These are phyloP conservation scores for Thermochaetoides dissita DNA, from an alignment of 2,329 filamentous ascomycete genomes.

Conservation along the genomic window DNA sequence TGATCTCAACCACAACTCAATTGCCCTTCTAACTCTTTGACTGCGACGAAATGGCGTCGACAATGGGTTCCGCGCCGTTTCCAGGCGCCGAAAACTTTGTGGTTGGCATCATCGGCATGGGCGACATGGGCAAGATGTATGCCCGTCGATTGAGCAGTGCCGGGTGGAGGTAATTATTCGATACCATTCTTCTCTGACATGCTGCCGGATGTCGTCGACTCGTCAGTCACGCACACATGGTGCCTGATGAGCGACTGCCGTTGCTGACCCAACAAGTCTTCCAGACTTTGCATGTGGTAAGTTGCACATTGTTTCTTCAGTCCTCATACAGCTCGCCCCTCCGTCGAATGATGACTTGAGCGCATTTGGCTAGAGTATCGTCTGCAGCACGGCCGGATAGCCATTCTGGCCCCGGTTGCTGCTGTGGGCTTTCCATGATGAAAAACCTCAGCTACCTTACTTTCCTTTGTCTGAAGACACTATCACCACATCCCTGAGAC, in stretches of 20 bases:
- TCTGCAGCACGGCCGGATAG: constrained; percentile 43
- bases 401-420: constrained; percentile 60
- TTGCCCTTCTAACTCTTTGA: too few relatives aligned
- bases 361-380: constrained; percentile 99
- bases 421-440: constrained; percentile 78
- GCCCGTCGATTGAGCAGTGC: constrained; percentile 74
- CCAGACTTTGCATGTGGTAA: constrained; percentile 11
- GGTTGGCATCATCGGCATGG: constrained; percentile 95
- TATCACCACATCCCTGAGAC: constrained; percentile 6
- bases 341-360: constrained; percentile 90
- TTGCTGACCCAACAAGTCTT: constrained; percentile 3
- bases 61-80: constrained; percentile 8
- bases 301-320: constrained; percentile 5
- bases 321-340: too few relatives aligned
- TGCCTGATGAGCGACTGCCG: not conserved
- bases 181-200: not conserved
- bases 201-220: not conserved
- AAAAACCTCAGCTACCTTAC: constrained; percentile 97
- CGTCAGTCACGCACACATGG: not conserved
- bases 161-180: constrained; percentile 75
- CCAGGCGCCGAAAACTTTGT: constrained; percentile 52
- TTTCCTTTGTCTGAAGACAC: constrained; percentile 64
- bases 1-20: too few relatives aligned
- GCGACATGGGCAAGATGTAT: constrained; percentile 99
- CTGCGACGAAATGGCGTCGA: not conserved